A percentile compares a stretch with the other conserved stretches of the same genome.
Conservation (phyloP, 1,139 yeast genomes). For the Pichia sp. region DNA sequence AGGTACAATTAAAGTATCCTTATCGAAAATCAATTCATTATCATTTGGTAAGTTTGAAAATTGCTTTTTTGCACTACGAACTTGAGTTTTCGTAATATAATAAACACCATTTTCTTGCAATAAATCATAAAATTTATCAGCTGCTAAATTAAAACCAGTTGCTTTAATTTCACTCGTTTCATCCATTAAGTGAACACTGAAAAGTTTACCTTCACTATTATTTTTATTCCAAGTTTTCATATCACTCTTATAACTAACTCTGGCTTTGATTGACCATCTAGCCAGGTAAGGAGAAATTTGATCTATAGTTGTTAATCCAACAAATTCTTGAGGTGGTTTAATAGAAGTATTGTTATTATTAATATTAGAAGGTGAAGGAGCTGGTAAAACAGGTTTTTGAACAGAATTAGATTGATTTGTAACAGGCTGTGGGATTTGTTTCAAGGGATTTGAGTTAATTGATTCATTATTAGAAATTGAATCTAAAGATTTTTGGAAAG, state of each 20-base stretch:
- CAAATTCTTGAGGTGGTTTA: too few relatives aligned
- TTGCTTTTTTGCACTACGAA: constrained; percentile 79
- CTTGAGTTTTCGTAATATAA: constrained; percentile 73
- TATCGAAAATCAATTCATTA: constrained; percentile 77
- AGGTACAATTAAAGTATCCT: constrained; percentile 70
- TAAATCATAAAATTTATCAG: constrained; percentile 66
- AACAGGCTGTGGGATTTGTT: not conserved
- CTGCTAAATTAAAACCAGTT: constrained; percentile 86
- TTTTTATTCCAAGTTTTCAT: constrained; percentile 83
- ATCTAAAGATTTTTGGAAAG: not conserved
- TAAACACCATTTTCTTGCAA: constrained; percentile 89
- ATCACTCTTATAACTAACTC: constrained; percentile 84
- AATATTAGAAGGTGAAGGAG: not conserved
- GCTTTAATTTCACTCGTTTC: constrained; percentile 96
- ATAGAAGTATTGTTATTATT: not conserved
- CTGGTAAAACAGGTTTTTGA: not conserved
- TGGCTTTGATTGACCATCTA: constrained; percentile 87
- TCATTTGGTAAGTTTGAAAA: constrained; percentile 82
- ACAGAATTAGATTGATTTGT: not conserved
- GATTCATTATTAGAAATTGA: not conserved
- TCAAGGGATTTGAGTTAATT: not conserved
- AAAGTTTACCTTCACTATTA: constrained; percentile 84
- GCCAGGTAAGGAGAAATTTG: constrained; percentile 87
- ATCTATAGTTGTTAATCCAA: constrained; percentile 79
- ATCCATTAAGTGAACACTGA: constrained; percentile 82